These are phyloP conservation scores for Fusarium mundagurra DNA, from an alignment of 2,329 filamentous ascomycete genomes.

Conservation along the genomic window DNA sequence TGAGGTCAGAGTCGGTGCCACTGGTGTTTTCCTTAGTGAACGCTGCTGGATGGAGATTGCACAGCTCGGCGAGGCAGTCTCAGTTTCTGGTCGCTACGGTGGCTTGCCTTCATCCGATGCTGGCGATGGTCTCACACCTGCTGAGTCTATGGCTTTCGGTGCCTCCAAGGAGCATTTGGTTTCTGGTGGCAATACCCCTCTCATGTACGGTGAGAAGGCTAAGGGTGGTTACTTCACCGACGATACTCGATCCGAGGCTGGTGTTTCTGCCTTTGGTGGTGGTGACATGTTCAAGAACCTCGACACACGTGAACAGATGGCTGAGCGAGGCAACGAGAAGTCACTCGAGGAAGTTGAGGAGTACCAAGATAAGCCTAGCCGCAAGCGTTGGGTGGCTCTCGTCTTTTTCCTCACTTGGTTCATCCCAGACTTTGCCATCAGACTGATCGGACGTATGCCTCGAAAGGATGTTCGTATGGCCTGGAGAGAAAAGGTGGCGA, in stretches of 20 bases:
- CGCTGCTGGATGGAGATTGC: constrained; percentile 93
- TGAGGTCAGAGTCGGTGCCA: constrained; percentile 89
- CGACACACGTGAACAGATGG: constrained; percentile 92
- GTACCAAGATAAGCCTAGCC: constrained; percentile 76
- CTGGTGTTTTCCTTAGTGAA: constrained; percentile 95
- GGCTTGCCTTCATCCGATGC: constrained; percentile 61
- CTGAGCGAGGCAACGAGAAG: constrained; percentile 93
- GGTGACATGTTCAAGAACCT: constrained; percentile 99
- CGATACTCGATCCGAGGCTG: constrained; percentile 90
- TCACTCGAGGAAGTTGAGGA: constrained; percentile 91
- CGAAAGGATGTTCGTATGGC: constrained; percentile 92
- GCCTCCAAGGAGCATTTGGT: constrained; percentile 70
- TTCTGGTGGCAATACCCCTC: constrained; percentile 63
- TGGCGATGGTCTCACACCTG: constrained; percentile 69
- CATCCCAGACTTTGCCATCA: constrained; percentile 85
- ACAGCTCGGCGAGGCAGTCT: constrained; percentile 72
- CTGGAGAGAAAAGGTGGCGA: constrained; percentile 97
- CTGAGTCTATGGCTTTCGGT: constrained; percentile 68
- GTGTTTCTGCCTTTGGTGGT: constrained; percentile 86
- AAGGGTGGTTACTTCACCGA: constrained; percentile 87
- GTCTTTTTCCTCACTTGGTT: constrained; percentile 88
- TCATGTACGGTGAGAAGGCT: constrained; percentile 77
- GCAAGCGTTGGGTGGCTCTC: constrained; percentile 89
- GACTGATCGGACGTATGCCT: constrained; percentile 81
- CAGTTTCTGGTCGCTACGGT: constrained; percentile 55